Evolutionary conservation across 371 early-diverging fungal species (phyloP).

Genomic region (Mucor lusitanicus): DNA sequence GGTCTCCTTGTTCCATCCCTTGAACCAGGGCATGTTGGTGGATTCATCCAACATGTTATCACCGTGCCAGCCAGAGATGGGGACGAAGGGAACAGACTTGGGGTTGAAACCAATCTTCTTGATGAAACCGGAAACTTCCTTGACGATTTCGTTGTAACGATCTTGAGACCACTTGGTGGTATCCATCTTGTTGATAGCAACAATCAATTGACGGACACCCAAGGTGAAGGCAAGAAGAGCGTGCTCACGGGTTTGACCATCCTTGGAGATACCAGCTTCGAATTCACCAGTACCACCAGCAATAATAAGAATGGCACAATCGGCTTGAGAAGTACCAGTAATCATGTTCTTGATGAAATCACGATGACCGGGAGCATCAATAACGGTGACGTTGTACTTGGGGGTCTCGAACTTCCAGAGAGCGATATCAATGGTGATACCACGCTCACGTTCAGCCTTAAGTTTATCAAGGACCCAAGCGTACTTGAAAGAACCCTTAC

Average conservation of each 20-base stretch:
- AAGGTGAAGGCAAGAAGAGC: slow-evolving; percentile 97
- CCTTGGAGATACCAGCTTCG: slow-evolving; percentile 98
- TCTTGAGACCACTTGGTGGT: slow-evolving; percentile 93
- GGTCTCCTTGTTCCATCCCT: slow-evolving; percentile 93
- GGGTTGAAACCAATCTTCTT: slow-evolving; percentile 96
- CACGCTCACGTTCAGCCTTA: slow-evolving; percentile 98
- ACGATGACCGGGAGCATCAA: slow-evolving; percentile 99
- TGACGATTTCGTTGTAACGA: slow-evolving; percentile 93
- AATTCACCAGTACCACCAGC: slow-evolving; percentile 96
- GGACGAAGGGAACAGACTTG: slow-evolving; percentile 91
- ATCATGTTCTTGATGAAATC: slow-evolving; percentile 99
- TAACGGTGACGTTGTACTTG: slow-evolving; percentile 95
- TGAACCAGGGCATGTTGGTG: slow-evolving; percentile 95
- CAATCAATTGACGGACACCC: slow-evolving; percentile 97
- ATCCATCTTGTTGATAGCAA: slow-evolving; percentile 99
- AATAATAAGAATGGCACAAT: slow-evolving; percentile 97
- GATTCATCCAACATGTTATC: slow-evolving; percentile 97
- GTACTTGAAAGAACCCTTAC: slow-evolving; percentile 98
- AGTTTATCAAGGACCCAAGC: slow-evolving; percentile 97
- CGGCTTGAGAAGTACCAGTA: slow-evolving; percentile 92
- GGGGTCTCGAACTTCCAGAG: slow-evolving; percentile 98
- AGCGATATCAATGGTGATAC: slow-evolving; percentile 98
- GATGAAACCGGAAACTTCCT: slow-evolving; percentile 93
- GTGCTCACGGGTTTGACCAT: slow-evolving; percentile 99
- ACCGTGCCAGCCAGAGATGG: slow-evolving; percentile 98